phyloP scores from a whole-genome alignment of 176 grass and related monocot genomes.

The Thalia dealbata region DNA sequence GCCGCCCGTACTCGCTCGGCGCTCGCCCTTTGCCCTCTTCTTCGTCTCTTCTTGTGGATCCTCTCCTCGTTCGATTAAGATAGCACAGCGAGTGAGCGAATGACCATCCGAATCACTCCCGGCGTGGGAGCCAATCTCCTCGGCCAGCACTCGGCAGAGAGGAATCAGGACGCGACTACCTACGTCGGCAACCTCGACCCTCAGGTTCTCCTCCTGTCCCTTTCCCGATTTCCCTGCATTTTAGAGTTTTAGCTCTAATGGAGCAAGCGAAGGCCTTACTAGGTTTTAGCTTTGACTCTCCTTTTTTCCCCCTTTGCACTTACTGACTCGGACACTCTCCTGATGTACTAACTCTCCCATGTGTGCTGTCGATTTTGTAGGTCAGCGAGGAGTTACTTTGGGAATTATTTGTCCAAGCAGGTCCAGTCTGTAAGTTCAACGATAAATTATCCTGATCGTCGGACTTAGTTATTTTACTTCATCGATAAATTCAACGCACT shows the following conservation, averaged over 20 bases:
- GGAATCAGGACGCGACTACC: slow-evolving; percentile 95
- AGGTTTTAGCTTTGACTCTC: background rate
- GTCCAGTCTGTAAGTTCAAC: slow-evolving; percentile 81
- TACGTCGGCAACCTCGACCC: slow-evolving; percentile 97
- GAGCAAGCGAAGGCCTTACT: background rate
- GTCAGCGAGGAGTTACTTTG: slow-evolving; percentile 52
- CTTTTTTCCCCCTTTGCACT: background rate
- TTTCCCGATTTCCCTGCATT: background rate
- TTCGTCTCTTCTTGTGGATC: background rate
- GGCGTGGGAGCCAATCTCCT: slow-evolving; percentile 90
- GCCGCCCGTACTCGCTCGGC: too few relatives aligned
- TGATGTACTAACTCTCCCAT: too few relatives aligned
- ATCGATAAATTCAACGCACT: background rate
- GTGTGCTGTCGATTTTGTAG: background rate
- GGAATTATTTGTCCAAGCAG: slow-evolving; percentile 95
- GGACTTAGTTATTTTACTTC: background rate
- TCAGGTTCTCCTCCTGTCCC: slow-evolving; percentile 34
- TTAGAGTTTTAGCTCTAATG: background rate
- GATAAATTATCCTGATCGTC: background rate
- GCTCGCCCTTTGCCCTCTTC: too few relatives aligned
- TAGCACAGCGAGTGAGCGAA: background rate
- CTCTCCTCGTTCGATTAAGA: background rate
- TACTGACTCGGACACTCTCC: too few relatives aligned
- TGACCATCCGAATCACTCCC: slow-evolving; percentile 97
- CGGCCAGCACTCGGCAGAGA: slow-evolving; percentile 91